Percentiles rank a stretch among this genome's conserved stretches.
phyloP scores from a whole-genome alignment of 1,284 basidiomycete species.

The Mrakiaceae sp. region DNA sequence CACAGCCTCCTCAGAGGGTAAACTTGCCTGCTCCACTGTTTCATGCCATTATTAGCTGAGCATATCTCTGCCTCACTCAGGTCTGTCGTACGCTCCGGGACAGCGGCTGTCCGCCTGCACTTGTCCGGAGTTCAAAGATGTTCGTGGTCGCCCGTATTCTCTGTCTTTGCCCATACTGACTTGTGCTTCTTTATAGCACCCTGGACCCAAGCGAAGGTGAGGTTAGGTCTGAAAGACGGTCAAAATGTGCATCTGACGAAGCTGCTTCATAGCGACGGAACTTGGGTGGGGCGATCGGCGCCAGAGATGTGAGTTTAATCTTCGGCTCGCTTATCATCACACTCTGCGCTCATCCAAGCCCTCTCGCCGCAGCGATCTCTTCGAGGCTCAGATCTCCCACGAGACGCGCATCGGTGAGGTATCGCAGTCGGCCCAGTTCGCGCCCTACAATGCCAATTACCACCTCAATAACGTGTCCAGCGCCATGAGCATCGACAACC shows the following conservation, averaged over 20 bases:
- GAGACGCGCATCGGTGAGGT: constrained; percentile 31
- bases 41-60: not conserved
- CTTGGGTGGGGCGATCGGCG: constrained; percentile 34
- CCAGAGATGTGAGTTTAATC: not conserved
- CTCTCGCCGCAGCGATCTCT: constrained; percentile 26
- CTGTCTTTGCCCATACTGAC: no score
- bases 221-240: no score
- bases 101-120: no score
- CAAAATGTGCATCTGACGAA: no score
- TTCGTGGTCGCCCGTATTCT: no score
- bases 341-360: no score
- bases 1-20: constrained; percentile 52
- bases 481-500: constrained; percentile 38
- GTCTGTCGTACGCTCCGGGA: no score
- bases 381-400: constrained; percentile 36
- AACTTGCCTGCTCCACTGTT: constrained; percentile 56
- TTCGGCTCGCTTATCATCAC: not conserved
- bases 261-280: constrained; percentile 18
- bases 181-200: constrained; percentile 18
- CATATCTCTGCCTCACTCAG: no score
- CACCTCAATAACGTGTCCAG: constrained; percentile 18
- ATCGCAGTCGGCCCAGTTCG: constrained; percentile 43
- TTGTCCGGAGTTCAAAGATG: no score
- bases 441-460: constrained; percentile 6
- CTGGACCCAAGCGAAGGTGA: constrained; percentile 28